These are phyloP conservation scores for Fusarium musae DNA, from an alignment of 2,329 filamentous ascomycete species.

Conservation along the genomic window DNA sequence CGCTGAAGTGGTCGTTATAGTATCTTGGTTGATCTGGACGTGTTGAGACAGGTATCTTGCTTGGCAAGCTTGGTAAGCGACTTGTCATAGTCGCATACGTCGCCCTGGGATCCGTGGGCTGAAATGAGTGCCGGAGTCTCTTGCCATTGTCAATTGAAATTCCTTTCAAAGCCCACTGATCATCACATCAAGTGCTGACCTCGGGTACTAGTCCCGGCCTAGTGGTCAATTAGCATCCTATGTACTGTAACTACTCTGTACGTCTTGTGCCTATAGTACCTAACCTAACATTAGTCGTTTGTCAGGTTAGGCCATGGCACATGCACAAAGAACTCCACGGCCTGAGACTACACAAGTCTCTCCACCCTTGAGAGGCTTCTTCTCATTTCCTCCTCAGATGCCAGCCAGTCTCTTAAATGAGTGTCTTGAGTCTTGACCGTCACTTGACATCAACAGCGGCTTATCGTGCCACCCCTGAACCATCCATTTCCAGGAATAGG, in stretches of 20 bases:
- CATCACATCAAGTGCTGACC: constrained; percentile 35
- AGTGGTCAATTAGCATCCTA: constrained; percentile 22
- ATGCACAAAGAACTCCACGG: constrained; percentile 11
- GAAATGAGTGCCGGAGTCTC: constrained; percentile 24
- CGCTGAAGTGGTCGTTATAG: neutral
- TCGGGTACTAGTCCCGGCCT: constrained; percentile 22
- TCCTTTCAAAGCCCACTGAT: constrained; percentile 23
- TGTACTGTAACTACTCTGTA: neutral
- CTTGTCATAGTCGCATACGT: constrained; percentile 21
- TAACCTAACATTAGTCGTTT: neutral
- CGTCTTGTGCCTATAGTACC: constrained; percentile 1
- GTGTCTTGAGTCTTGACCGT: neutral
- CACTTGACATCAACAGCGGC: constrained; percentile 10
- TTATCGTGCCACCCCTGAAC: constrained; percentile 30
- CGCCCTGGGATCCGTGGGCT: constrained; percentile 9
- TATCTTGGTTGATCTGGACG: neutral
- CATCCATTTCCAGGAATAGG: constrained; percentile 12
- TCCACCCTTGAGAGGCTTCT: constrained; percentile 22
- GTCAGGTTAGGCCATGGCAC: constrained; percentile 1
- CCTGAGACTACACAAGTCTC: constrained; percentile 2
- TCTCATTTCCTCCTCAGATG: constrained; percentile 21
- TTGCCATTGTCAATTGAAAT: constrained; percentile 9
- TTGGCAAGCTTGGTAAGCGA: constrained; percentile 4
- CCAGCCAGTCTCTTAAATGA: constrained; percentile 1
- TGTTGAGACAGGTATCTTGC: neutral